Base-by-base conservation (phyloP, 768 basidiomycete species). In the Termitomyces sp. region DNA sequence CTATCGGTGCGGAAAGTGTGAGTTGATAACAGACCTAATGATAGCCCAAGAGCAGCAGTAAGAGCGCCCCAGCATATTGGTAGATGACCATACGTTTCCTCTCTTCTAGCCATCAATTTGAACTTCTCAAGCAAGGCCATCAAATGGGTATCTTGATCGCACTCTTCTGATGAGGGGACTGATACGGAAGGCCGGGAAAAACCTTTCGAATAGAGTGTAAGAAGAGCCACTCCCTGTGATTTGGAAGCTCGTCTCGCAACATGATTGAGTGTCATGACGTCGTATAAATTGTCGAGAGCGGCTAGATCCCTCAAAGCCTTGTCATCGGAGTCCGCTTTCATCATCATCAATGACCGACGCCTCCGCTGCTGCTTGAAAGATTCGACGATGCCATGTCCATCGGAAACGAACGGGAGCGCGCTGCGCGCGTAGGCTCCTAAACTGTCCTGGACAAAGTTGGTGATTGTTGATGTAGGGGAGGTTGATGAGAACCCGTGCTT, bases 31-130 rank as follows among this genome's bases (percentile, higher is more conserved):
- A 5, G 9, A 94, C 95, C 87, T 60, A 88, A 69, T 10, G 84
- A 79, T 37, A 94, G 70, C 7, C 84, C 86, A 14, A 98, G 78
- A 1, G 86, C 85, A 21, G 83, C 87, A 1, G 89, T 89, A 52
- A 99, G 71, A 1, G 91, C 77, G 3, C 91, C 97, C 89, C 94
- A 99, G 69, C 92, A 96, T 16, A 92, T 74, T 0, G 94, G 91
- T 42, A 97, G 78, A 72, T 99, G 96, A 0, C 94, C 96, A 27
- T 76, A 79, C 0, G 80, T 78, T 34, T 81, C 80, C 49, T 85
- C 89, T 30, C 73, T 74, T 54, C 93, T 78, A 2, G 90, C 79
- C 44, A 73, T 71, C 40, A 82, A 70, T 72, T 95, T 96, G 65
- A 91, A 82, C 43, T 71, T 70, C 32, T 91, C 85, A 19, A 94